Evolutionary conservation across 2,329 filamentous ascomycete species (phyloP).

Genomic region (Salinomyces thailandicus): DNA sequence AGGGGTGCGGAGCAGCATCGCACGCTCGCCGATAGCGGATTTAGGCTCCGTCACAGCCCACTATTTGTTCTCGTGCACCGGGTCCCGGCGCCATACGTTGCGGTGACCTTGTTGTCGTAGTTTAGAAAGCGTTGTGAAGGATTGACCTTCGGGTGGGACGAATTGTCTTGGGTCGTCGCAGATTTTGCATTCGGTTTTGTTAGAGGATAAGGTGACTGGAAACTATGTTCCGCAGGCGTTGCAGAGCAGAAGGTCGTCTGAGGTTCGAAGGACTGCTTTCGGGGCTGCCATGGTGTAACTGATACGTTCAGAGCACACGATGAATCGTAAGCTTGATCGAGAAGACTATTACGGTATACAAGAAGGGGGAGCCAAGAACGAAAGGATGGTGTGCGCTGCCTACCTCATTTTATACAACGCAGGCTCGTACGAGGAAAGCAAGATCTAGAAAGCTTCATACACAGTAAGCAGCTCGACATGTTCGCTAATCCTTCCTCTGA

Average conservation of each 20-base stretch:
- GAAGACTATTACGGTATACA: too few relatives aligned
- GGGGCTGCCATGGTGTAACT: too few relatives aligned
- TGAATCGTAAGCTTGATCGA: too few relatives aligned
- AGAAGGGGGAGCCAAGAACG: too few relatives aligned
- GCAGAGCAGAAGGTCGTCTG: constrained; percentile 46
- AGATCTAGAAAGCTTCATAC: too few relatives aligned
- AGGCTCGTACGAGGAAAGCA: too few relatives aligned
- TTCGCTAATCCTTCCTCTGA: too few relatives aligned
- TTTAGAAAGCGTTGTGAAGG: constrained; percentile 50
- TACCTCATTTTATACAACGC: too few relatives aligned
- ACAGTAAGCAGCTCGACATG: too few relatives aligned
- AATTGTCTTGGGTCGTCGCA: constrained; percentile 61
- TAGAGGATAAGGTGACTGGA: constrained; percentile 37
- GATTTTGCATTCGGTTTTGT: constrained; percentile 50
- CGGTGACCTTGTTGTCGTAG: constrained; percentile 29
- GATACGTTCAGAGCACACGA: too few relatives aligned
- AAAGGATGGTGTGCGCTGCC: too few relatives aligned
- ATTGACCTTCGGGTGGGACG: constrained; percentile 52
- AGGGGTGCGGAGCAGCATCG: constrained; percentile 54
- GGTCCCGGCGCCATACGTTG: constrained; percentile 46
- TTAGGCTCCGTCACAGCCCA: constrained; percentile 33
- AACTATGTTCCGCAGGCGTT: constrained; percentile 59
- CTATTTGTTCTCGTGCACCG: constrained; percentile 34
- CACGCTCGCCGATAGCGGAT: constrained; percentile 62
- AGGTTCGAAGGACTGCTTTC: constrained; percentile 2